Evolutionary conservation across 202 grass and related monocot genomes (phyloP).

Genomic region (Carex arenaria): DNA sequence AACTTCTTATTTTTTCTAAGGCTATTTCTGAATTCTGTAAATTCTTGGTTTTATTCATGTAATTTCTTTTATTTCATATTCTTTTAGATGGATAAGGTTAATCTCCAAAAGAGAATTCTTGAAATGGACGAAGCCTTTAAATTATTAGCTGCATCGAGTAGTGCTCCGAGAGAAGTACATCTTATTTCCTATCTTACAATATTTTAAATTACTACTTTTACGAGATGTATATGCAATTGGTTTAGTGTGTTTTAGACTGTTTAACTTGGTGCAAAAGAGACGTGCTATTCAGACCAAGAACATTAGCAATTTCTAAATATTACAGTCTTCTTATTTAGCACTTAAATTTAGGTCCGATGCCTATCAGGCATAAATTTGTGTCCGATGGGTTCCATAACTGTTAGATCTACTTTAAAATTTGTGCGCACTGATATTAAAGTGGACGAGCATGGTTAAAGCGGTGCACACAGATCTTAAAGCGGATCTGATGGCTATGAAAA

Average conservation of each 20-base stretch:
- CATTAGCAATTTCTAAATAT: neutral
- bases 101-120: conserved; percentile 54
- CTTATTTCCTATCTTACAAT: neutral
- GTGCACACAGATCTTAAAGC: too few relatives aligned
- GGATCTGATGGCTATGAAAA: too few relatives aligned
- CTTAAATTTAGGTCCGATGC: too few relatives aligned
- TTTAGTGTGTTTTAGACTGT: neutral
- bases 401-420: too few relatives aligned
- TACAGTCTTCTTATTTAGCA: neutral
- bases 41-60: neutral
- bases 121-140: conserved; percentile 55
- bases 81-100: conserved; percentile 68
- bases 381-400: too few relatives aligned
- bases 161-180: neutral
- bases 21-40: conserved; percentile 1
- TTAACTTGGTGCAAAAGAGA: too few relatives aligned
- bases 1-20: neutral
- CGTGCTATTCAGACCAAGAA: neutral
- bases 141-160: conserved; percentile 29
- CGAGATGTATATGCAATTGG: conserved; percentile 22
- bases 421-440: too few relatives aligned
- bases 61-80: neutral
- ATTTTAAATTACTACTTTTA: neutral
- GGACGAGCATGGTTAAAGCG: too few relatives aligned
- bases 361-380: too few relatives aligned